These are phyloP conservation scores for Leccinum variicolor DNA, from an alignment of 768 basidiomycete species.

Conservation along the genomic window DNA sequence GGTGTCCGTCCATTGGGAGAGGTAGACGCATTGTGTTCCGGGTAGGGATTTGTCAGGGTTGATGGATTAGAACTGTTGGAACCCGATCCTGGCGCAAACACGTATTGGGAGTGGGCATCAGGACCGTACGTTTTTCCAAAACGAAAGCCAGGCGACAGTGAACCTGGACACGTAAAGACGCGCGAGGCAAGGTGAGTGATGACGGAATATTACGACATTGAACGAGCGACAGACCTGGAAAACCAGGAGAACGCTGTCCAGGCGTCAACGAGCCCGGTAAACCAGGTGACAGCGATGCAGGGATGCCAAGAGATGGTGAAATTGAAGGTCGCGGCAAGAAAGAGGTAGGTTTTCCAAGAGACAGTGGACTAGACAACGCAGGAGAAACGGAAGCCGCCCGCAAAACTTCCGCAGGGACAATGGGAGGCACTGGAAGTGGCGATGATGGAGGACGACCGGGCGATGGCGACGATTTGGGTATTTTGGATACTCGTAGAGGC, in stretches of 20 bases:
- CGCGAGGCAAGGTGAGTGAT: constrained; percentile 1
- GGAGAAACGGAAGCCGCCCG: constrained; percentile 12
- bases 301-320: constrained; percentile 7
- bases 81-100: constrained; percentile 14
- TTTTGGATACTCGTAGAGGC: constrained; percentile 26
- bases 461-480: constrained; percentile 19
- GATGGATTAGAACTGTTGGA: constrained; percentile 6
- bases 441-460: constrained; percentile 14
- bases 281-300: constrained; percentile 18
- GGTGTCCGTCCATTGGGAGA: constrained; percentile 10
- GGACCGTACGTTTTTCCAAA: constrained; percentile 3
- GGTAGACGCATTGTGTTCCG: neutral
- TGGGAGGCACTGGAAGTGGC: constrained; percentile 10
- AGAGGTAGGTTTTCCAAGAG: constrained; percentile 5
- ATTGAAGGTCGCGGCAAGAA: constrained; percentile 6
- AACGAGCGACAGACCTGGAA: constrained; percentile 21
- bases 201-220: constrained; percentile 4
- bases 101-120: constrained; percentile 13
- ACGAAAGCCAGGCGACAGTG: constrained; percentile 21
- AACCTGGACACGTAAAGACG: constrained; percentile 9
- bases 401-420: neutral
- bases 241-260: constrained; percentile 20
- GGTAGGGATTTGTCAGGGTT: neutral
- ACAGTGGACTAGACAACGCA: constrained; percentile 9
- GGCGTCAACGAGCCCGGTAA: constrained; percentile 17